Conservation (phyloP, 2,329 filamentous ascomycete genomes). For the Alternaria sp. region DNA sequence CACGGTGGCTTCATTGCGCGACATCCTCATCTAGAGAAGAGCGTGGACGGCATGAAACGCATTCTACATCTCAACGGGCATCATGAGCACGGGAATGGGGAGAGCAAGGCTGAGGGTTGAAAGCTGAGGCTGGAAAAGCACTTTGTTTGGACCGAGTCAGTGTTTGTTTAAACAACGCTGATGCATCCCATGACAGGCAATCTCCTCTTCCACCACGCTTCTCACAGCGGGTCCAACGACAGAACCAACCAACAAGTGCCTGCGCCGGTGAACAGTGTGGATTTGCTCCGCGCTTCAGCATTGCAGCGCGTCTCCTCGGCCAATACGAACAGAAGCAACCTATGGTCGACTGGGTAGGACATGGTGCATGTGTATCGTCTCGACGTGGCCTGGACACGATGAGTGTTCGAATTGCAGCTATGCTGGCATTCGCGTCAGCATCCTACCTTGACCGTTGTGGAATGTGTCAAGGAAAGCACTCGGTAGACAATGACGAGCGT, state of each 20-base stretch:
- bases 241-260: not conserved
- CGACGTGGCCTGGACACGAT: not conserved
- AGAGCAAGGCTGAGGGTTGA: conserved; percentile 22
- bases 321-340: not conserved
- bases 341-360: not conserved
- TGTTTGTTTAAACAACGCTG: conserved; percentile 5
- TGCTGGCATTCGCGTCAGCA: not conserved
- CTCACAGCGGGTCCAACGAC: not conserved
- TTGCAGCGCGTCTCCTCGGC: not conserved
- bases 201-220: not conserved
- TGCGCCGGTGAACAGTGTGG: not conserved
- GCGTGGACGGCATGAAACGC: conserved; percentile 56
- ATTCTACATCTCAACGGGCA: conserved; percentile 51
- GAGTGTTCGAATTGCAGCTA: not conserved
- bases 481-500: not conserved
- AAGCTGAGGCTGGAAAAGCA: not conserved
- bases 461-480: not conserved
- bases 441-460: not conserved
- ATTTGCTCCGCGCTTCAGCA: not conserved
- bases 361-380: not conserved
- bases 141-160: not conserved
- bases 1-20: conserved; percentile 45
- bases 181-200: conserved; percentile 1
- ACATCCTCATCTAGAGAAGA: conserved; percentile 53
- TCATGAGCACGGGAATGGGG: conserved; percentile 14